Conservation (phyloP, 2,329 filamentous ascomycete species). For the Penicillium sp. region DNA sequence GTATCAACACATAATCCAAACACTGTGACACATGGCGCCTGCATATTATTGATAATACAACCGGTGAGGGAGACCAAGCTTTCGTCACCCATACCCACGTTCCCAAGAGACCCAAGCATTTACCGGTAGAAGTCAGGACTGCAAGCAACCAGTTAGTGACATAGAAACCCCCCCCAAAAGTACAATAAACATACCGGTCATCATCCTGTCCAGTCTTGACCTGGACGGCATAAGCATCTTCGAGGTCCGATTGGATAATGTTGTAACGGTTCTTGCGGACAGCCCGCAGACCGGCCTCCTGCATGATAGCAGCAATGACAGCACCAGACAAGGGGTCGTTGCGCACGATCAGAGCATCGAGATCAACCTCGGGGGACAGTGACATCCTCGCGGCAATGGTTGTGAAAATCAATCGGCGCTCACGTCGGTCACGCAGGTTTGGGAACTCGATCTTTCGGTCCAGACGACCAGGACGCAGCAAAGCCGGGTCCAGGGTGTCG, state of each 20-base stretch:
- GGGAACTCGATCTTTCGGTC: slow-evolving; percentile 99
- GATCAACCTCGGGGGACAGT: slow-evolving; percentile 89
- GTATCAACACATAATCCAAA: neutral
- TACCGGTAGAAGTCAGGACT: slow-evolving; percentile 90
- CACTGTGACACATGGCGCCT: slow-evolving; percentile 11
- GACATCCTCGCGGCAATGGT: slow-evolving; percentile 99
- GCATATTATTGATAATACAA: slow-evolving; percentile 34
- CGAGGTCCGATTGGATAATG: slow-evolving; percentile 94
- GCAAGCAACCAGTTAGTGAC: slow-evolving; percentile 52
- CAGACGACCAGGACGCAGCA: slow-evolving; percentile 89
- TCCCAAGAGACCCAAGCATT: slow-evolving; percentile 8
- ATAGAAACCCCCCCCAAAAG: neutral
- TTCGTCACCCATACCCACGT: slow-evolving; percentile 22
- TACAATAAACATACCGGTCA: slow-evolving; percentile 52
- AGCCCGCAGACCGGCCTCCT: slow-evolving; percentile 90
- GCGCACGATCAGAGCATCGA: slow-evolving; percentile 92
- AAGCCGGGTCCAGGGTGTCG: slow-evolving; percentile 91
- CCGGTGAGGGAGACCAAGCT: slow-evolving; percentile 22
- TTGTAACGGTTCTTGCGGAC: slow-evolving; percentile 99
- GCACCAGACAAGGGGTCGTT: slow-evolving; percentile 95
- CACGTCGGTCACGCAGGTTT: slow-evolving; percentile 86
- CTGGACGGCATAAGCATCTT: slow-evolving; percentile 95
- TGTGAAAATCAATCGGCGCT: slow-evolving; percentile 92
- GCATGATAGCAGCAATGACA: slow-evolving; percentile 98
- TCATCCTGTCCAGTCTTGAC: slow-evolving; percentile 79